Percentiles rank a stretch among this genome's conserved stretches.
These are phyloP conservation scores for Allium cepa DNA, from an alignment of 106 monocot species.

Conservation along the genomic window DNA sequence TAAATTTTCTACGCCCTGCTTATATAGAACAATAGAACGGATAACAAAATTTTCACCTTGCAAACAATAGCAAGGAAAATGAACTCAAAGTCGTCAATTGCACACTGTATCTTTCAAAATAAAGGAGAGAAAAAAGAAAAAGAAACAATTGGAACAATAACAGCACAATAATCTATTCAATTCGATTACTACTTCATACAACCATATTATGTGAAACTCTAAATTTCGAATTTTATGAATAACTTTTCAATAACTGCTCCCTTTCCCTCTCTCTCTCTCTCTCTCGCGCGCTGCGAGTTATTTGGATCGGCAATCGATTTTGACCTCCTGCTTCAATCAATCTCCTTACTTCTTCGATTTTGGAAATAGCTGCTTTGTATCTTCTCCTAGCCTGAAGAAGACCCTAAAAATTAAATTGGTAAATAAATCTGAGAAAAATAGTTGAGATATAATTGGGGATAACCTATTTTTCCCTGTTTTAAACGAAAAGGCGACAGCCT, in stretches of 20 bases:
- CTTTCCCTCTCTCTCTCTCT: neutral
- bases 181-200: slow-evolving; percentile 6
- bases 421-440: no score
- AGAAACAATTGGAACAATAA: neutral
- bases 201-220: slow-evolving; percentile 6
- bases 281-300: no score
- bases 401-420: no score
- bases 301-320: no score
- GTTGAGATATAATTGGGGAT: no score
- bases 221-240: slow-evolving; percentile 5
- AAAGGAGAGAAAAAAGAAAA: neutral
- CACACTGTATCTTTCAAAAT: neutral
- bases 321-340: no score
- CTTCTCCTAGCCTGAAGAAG: no score
- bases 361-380: no score
- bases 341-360: no score
- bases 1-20: neutral
- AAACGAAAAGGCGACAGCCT: no score
- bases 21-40: neutral
- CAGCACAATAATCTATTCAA: neutral
- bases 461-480: no score
- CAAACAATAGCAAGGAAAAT: slow-evolving; percentile 1
- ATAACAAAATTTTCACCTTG: slow-evolving; percentile 3
- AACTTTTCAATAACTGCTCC: neutral
- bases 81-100: slow-evolving; percentile 8